These are phyloP conservation scores for Domatiomyces globalis DNA, from an alignment of 2,329 filamentous ascomycete species.

Conservation along the genomic window DNA sequence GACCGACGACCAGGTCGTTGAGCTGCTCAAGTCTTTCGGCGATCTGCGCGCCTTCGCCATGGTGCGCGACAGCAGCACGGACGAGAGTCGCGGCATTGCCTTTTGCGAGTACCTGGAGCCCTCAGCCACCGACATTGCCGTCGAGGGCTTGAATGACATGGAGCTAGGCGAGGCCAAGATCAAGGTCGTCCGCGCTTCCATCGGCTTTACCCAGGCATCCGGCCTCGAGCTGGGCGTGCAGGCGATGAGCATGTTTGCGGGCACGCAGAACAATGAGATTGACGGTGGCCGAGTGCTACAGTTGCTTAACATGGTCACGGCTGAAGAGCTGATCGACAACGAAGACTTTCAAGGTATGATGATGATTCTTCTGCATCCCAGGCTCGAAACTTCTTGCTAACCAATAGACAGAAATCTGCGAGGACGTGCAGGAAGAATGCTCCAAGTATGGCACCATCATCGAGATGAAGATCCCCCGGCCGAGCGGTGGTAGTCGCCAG, in stretches of 20 bases:
- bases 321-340: constrained; percentile 82
- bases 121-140: constrained; percentile 60
- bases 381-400: constrained; percentile 24
- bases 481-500: constrained; percentile 66
- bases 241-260: constrained; percentile 94
- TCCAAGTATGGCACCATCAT: constrained; percentile 73
- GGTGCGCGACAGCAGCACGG: constrained; percentile 71
- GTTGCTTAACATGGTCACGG: constrained; percentile 94
- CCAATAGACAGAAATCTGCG: constrained; percentile 63
- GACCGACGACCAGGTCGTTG: constrained; percentile 78
- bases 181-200: constrained; percentile 76
- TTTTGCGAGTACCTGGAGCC: constrained; percentile 91
- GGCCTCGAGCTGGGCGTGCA: constrained; percentile 92
- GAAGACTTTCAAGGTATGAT: constrained; percentile 83
- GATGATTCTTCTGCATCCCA: not conserved
- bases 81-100: constrained; percentile 81
- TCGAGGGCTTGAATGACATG: constrained; percentile 86
- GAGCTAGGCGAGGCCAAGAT: constrained; percentile 76
- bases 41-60: constrained; percentile 83
- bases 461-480: constrained; percentile 86
- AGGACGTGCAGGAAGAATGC: constrained; percentile 89
- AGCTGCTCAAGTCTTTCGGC: constrained; percentile 80
- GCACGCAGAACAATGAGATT: constrained; percentile 64
- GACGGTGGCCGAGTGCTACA: constrained; percentile 77
- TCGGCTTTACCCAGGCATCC: constrained; percentile 82